Conservation (phyloP, 73 alveolate species). For the Diophrys sp. region DNA sequence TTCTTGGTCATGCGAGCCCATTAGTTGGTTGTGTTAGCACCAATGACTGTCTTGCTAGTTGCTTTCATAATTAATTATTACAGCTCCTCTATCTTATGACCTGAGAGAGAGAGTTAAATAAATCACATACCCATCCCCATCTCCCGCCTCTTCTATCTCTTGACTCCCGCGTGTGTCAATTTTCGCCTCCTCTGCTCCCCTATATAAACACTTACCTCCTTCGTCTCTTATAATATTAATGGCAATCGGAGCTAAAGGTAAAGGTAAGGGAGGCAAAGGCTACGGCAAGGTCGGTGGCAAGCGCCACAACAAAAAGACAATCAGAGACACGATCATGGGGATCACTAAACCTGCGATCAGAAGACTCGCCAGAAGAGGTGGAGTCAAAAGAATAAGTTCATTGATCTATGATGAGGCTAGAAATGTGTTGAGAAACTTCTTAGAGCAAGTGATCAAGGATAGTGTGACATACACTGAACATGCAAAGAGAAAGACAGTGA, state of each 20-base stretch:
- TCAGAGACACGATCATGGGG: conserved; percentile 72
- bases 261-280: conserved; percentile 64
- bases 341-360: conserved; percentile 81
- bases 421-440: conserved; percentile 58
- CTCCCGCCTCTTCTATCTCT: too few species aligned
- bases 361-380: conserved; percentile 85
- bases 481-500: too few species aligned
- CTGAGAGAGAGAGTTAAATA: too few species aligned
- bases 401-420: conserved; percentile 73
- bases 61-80: too few species aligned
- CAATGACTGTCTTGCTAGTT: too few species aligned
- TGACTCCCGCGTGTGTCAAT: too few species aligned
- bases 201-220: too few species aligned
- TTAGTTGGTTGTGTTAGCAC: background rate
- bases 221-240: too few species aligned
- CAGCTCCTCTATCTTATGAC: too few species aligned
- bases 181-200: too few species aligned
- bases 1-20: background rate
- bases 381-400: conserved; percentile 73
- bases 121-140: too few species aligned
- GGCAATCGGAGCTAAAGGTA: conserved; percentile 29
- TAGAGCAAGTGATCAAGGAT: conserved; percentile 66
- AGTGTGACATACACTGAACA: conserved; percentile 75
- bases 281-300: conserved; percentile 75
- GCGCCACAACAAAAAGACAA: conserved; percentile 60